Evolutionary conservation across 2,329 filamentous ascomycete species (phyloP), one percentile per base, ranked within the genome.

Genomic region (Albophoma yamanashiensis): DNA sequence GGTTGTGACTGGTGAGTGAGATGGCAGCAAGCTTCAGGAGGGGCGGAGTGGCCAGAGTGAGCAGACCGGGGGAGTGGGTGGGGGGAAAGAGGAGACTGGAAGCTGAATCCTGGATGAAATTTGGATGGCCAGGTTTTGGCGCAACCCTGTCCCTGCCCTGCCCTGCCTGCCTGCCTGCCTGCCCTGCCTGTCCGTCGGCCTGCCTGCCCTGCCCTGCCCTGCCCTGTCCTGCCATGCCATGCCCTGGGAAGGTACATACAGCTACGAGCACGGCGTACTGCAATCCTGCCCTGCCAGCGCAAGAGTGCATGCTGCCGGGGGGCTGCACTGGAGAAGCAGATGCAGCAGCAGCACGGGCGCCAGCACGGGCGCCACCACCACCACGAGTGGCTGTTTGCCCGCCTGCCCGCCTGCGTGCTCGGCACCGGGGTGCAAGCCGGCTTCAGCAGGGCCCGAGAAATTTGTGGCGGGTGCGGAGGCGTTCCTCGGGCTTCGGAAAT

Each of bases 381-480:
- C 43, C 11, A 47, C 45, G 27, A 20, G 12, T 20, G 45, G 45
- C 45, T 47, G 22, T 31, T 38, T 38, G 36, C 36, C 6, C 9
- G 34, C 34, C 27, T 47, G 43, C n/a, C 38, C 15, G n/a, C 12
- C 43, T 14, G 43, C 34, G 36, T 20, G 25, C 45, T 50, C 22
- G 39, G 12, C 8, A 12, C n/a, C 2, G 45, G 25, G 25, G 17
- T 17, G 8, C 52, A 20, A 22, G 42, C 58, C 45, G 52, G 56
- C 42, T 59, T 59, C 57, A 56, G 59, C 56, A 62, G 55, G 59
- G 52, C 64, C 62, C 45, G 57, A 60, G 34, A 64, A 65, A 64
- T 64, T 65, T 66, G 65, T 69, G 69, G 67, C 68, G 68, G 67
- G 67, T 47, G 65, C 63, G 59, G 61, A 59, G 57, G 56, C 52